These are phyloP conservation scores for Plantago coronopus DNA, from an alignment of 305 asterid genomes.

Conservation along the genomic window DNA sequence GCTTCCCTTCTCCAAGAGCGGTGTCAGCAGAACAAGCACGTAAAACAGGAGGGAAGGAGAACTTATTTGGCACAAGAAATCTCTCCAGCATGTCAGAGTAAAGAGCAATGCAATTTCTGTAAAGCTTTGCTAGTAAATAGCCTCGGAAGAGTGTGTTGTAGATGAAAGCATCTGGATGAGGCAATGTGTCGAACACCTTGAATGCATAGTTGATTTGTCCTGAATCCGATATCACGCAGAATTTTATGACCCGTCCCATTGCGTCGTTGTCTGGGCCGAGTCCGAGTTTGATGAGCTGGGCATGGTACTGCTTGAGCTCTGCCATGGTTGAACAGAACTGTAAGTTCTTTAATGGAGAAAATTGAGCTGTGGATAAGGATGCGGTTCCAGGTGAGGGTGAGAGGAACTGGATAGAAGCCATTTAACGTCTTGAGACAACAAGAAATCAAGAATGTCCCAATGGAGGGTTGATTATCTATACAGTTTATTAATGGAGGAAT, in stretches of 20 bases:
- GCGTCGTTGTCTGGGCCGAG: conserved; percentile 58
- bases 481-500: no score
- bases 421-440: background rate
- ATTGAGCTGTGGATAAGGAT: conserved; percentile 25
- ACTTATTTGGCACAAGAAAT: conserved; percentile 51
- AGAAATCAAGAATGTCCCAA: no score
- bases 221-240: conserved; percentile 38
- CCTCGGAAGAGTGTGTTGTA: conserved; percentile 70
- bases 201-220: conserved; percentile 61
- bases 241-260: conserved; percentile 64
- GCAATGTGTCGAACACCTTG: conserved; percentile 57
- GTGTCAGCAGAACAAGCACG: conserved; percentile 52
- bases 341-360: conserved; percentile 33
- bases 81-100: conserved; percentile 49
- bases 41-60: conserved; percentile 66
- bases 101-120: conserved; percentile 33
- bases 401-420: conserved; percentile 23
- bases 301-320: conserved; percentile 66
- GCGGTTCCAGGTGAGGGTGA: conserved; percentile 26
- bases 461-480: no score
- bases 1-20: conserved; percentile 47
- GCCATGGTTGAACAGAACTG: conserved; percentile 61
- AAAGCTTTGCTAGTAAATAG: conserved; percentile 31
- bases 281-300: conserved; percentile 63
- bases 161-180: conserved; percentile 67